Base-by-base conservation (phyloP, 169 alveolate genomes). In the Plasmodium cynomolgi region DNA sequence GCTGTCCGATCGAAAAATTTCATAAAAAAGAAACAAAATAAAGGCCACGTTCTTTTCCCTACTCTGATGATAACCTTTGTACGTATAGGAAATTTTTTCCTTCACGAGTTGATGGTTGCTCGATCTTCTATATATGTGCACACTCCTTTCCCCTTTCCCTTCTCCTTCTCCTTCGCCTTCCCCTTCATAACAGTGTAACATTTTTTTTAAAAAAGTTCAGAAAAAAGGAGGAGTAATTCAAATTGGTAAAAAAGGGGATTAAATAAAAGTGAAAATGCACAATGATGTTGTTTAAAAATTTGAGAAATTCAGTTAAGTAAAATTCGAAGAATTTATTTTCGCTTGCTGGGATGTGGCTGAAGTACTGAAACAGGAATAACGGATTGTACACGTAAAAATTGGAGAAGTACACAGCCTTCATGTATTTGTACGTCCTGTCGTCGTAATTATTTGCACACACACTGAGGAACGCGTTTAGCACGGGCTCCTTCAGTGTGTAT, bases 361-460 rank as follows among this genome's bases (percentile, higher is more conserved):
- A 88, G 72, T 88, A 88, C 9, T 88, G 75, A 58, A 80, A 88
- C 26, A 88, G 82, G 71, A 88, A 68, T 54, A 88, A 26, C 1
- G 94, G 94, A 80, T 88, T 88, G 71, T 88, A 88, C 23, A 77
- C 81, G 50, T 88, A 88, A 79, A 88, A 88, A 62, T 88, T 88
- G 7, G 34, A 56, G 47, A 80, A 88, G 34, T 58, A 88, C 6
- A 88, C 15, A 79, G 31, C 31, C 73, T 88, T 88, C 83, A 88
- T 80, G 26, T 88, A 68, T 79, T 88, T 88, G 74, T 88, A 88
- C 68, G 13, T 56, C 37, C 41, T 88, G 33, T 88, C 90, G 29
- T 88, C 84, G 82, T 88, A 80, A 88, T 88, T 88, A 88, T 88
- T 88, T 34, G 37, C 34, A 79, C 91, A 80, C 47, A 88, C 54